Evolutionary conservation across 768 basidiomycete species (phyloP).

Genomic region (Trametes villosa): DNA sequence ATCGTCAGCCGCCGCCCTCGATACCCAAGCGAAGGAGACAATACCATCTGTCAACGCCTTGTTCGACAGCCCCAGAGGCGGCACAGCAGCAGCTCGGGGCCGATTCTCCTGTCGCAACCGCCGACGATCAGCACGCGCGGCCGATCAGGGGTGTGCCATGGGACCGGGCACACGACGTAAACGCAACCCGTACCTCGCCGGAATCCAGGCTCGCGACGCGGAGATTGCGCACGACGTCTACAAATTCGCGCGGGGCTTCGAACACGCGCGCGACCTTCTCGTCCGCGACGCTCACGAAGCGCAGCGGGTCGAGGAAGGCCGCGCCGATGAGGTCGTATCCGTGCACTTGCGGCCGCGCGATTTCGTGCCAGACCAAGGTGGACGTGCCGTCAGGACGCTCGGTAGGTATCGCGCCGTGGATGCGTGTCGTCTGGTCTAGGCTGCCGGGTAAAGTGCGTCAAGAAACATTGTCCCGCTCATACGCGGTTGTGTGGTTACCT

Average conservation of each 20-base stretch:
- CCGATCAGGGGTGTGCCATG: background rate
- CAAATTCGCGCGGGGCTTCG: slow-evolving; percentile 84
- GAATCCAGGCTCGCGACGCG: slow-evolving; percentile 51
- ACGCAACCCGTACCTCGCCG: slow-evolving; percentile 50
- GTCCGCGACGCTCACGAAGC: slow-evolving; percentile 90
- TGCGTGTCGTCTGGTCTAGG: slow-evolving; percentile 88
- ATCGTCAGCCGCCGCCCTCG: background rate
- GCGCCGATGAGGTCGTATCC: slow-evolving; percentile 91
- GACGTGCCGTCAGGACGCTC: slow-evolving; percentile 14
- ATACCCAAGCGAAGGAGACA: background rate
- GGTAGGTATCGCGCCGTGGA: slow-evolving; percentile 66
- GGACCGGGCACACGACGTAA: background rate
- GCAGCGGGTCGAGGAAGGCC: slow-evolving; percentile 73
- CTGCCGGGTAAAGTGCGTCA: slow-evolving; percentile 42
- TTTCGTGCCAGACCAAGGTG: slow-evolving; percentile 75
- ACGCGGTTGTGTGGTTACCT: slow-evolving; percentile 54
- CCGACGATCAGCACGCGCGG: background rate
- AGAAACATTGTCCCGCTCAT: background rate
- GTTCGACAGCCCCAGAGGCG: slow-evolving; percentile 93
- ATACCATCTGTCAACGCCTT: slow-evolving; percentile 81
- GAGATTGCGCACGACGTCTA: slow-evolving; percentile 60
- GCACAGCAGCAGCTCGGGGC: slow-evolving; percentile 84
- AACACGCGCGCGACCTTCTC: slow-evolving; percentile 96
- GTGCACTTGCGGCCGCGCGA: slow-evolving; percentile 93
- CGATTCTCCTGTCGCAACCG: slow-evolving; percentile 49